phyloP scores from a whole-genome alignment of 2,329 filamentous ascomycete genomes.

The Penicillium sp. region DNA sequence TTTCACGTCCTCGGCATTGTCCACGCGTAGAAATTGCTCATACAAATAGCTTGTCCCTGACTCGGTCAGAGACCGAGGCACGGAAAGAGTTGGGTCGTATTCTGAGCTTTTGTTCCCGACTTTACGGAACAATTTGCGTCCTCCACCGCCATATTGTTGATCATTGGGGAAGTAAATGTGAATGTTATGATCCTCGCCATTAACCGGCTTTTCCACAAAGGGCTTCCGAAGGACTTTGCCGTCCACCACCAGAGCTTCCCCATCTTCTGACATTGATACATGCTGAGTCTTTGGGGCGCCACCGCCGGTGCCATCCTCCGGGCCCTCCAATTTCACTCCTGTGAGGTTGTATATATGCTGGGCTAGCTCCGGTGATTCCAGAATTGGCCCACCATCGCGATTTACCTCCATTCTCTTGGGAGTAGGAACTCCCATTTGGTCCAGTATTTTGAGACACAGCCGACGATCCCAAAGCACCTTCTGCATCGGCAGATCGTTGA shows the following conservation, averaged over 20 bases:
- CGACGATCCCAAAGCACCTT: slow-evolving; percentile 94
- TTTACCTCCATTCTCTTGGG: slow-evolving; percentile 87
- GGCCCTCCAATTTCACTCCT: slow-evolving; percentile 70
- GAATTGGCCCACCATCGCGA: slow-evolving; percentile 80
- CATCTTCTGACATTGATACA: slow-evolving; percentile 85
- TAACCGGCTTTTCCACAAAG: slow-evolving; percentile 98
- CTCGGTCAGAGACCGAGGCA: slow-evolving; percentile 80
- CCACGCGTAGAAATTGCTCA: slow-evolving; percentile 93
- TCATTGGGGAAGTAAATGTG: slow-evolving; percentile 89
- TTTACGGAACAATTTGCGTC: slow-evolving; percentile 89
- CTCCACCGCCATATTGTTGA: slow-evolving; percentile 76
- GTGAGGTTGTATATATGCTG: slow-evolving; percentile 78
- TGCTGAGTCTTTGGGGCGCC: slow-evolving; percentile 58
- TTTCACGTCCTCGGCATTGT: slow-evolving; percentile 97
- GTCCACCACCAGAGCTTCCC: slow-evolving; percentile 84
- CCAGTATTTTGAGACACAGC: slow-evolving; percentile 81
- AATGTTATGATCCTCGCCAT: slow-evolving; percentile 97
- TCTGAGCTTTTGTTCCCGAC: slow-evolving; percentile 99
- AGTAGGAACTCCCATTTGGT: slow-evolving; percentile 84
- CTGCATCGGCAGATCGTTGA: slow-evolving; percentile 97
- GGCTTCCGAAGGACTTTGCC: slow-evolving; percentile 80
- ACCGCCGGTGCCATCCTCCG: slow-evolving; percentile 64
- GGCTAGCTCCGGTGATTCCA: slow-evolving; percentile 75
- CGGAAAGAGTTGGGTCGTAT: slow-evolving; percentile 71
- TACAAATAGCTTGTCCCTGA: slow-evolving; percentile 85